A percentile compares a stretch with the other conserved stretches of the same genome.
phyloP scores from a whole-genome alignment of 2,329 filamentous ascomycete species.

The Pseudogymnoascus sp. region DNA sequence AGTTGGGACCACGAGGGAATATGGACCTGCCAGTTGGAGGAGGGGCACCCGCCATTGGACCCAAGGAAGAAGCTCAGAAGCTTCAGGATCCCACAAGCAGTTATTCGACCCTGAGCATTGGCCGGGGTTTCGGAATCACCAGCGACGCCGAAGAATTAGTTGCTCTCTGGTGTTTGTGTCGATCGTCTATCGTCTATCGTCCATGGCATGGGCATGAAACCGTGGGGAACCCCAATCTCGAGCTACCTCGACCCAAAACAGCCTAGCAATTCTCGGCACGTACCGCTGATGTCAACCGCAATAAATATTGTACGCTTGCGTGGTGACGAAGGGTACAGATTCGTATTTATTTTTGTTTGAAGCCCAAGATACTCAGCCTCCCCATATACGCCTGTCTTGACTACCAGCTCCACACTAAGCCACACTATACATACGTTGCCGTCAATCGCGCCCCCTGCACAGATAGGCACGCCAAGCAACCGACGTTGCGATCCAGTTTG shows the following conservation, averaged over 20 bases:
- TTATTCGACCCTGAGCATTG: not conserved
- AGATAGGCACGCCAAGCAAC: constrained; percentile 1
- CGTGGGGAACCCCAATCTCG: not conserved
- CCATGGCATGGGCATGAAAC: not conserved
- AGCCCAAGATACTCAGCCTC: not conserved
- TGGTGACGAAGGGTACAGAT: not conserved
- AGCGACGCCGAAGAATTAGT: not conserved
- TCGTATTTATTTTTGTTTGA: not conserved
- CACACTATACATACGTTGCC: constrained; percentile 3
- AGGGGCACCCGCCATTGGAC: constrained; percentile 2
- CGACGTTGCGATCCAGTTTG: not conserved
- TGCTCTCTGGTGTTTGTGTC: not conserved
- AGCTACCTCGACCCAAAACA: constrained; percentile 5
- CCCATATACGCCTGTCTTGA: not conserved
- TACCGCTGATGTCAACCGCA: constrained; percentile 6
- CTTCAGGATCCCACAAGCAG: constrained; percentile 1
- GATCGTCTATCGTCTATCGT: not conserved
- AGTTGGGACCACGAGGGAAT: constrained; percentile 71
- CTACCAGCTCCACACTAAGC: not conserved
- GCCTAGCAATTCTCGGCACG: constrained; percentile 2
- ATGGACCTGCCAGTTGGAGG: constrained; percentile 35
- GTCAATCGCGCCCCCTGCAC: not conserved
- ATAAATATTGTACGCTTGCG: constrained; percentile 3
- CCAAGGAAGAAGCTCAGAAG: not conserved
- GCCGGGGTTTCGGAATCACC: not conserved